These are phyloP conservation scores for Purpureocillium lavendulum DNA, from an alignment of 2,329 filamentous ascomycete genomes.

Conservation along the genomic window DNA sequence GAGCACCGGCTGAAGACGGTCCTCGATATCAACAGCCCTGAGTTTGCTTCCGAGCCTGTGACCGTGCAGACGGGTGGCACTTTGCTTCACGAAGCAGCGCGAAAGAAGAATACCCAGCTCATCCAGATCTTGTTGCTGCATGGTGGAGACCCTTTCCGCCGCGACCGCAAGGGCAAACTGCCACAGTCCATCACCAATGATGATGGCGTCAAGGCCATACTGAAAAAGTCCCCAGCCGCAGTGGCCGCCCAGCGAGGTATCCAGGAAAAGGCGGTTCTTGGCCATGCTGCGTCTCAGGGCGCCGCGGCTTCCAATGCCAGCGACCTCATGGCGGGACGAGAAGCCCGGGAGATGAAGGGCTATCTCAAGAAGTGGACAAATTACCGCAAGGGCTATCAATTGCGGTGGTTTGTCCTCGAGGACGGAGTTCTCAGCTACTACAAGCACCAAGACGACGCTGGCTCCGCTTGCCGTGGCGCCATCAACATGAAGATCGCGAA, in stretches of 20 bases:
- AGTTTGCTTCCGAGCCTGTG: conserved; percentile 72
- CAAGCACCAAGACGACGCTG: conserved; percentile 96
- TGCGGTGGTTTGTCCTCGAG: conserved; percentile 96
- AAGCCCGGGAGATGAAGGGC: conserved; percentile 94
- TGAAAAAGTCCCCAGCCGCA: conserved; percentile 91
- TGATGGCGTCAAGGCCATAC: conserved; percentile 75
- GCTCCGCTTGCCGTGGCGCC: conserved; percentile 89
- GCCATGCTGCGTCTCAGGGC: conserved; percentile 55
- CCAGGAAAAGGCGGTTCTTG: conserved; percentile 93
- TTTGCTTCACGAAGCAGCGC: conserved; percentile 84
- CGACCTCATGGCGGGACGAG: conserved; percentile 64
- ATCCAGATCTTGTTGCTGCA: conserved; percentile 88
- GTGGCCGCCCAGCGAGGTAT: conserved; percentile 91
- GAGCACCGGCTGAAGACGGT: conserved; percentile 80
- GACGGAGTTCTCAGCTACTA: conserved; percentile 98
- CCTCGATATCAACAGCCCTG: conserved; percentile 85
- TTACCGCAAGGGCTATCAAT: conserved; percentile 92
- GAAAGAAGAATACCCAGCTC: conserved; percentile 76
- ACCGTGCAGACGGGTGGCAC: conserved; percentile 83
- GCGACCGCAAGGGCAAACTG: conserved; percentile 90
- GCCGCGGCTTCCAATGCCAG: conserved; percentile 42
- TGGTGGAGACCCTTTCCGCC: conserved; percentile 89
- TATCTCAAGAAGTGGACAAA: conserved; percentile 99
- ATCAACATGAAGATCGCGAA: conserved; percentile 98
- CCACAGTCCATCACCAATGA: conserved; percentile 96